phyloP scores from a whole-genome alignment of 306 rosid species.

The Vachellia pachyceras region DNA sequence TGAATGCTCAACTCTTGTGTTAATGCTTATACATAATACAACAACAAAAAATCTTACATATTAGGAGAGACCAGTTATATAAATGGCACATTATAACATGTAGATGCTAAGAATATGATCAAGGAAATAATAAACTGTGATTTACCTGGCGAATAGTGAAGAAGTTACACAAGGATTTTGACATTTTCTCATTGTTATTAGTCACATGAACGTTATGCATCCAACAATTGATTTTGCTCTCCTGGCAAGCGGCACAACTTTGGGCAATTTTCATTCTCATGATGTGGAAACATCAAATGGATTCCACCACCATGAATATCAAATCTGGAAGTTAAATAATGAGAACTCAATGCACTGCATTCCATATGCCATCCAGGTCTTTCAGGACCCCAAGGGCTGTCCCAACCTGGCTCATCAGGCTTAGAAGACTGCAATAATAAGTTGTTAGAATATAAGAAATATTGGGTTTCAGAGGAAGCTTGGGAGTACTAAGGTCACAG shows the following conservation, averaged over 20 bases:
- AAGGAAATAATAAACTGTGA: slow-evolving; percentile 16
- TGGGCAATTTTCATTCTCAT: slow-evolving; percentile 98
- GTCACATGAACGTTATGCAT: slow-evolving; percentile 98
- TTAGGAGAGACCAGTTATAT: too few species aligned
- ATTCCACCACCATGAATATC: slow-evolving; percentile 99
- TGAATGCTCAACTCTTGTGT: slow-evolving; percentile 8
- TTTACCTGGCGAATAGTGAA: slow-evolving; percentile 95
- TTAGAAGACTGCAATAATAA: slow-evolving; percentile 76
- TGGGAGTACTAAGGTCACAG: too few species aligned
- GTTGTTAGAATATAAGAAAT: too few species aligned
- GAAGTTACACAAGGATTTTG: slow-evolving; percentile 91
- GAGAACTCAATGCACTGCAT: slow-evolving; percentile 98
- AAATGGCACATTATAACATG: slow-evolving; percentile 28
- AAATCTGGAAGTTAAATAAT: slow-evolving; percentile 76
- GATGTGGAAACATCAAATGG: slow-evolving; percentile 95
- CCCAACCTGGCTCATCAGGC: slow-evolving; percentile 97
- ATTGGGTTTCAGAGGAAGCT: too few species aligned
- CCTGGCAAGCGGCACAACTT: slow-evolving; percentile 86
- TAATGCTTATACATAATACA: too few species aligned
- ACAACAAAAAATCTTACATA: too few species aligned
- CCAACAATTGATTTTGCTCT: slow-evolving; percentile 77
- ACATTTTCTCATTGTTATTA: slow-evolving; percentile 90
- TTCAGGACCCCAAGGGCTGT: slow-evolving; percentile 96
- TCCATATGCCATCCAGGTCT: slow-evolving; percentile 99
- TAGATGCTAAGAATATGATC: slow-evolving; percentile 25